Evolutionary conservation across 2,329 filamentous ascomycete species (phyloP).

Genomic region (Lachnellula subtilissima): DNA sequence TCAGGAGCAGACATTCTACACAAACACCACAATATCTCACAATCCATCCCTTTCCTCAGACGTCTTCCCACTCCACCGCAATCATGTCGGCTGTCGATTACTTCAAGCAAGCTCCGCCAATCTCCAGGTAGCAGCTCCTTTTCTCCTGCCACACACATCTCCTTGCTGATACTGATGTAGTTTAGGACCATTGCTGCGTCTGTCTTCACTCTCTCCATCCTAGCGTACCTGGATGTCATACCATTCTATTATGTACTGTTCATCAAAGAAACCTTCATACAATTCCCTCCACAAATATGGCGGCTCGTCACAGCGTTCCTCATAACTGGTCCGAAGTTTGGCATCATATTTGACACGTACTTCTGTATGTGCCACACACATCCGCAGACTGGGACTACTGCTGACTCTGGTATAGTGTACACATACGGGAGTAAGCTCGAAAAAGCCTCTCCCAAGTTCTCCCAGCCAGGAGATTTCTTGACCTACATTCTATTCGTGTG

Average conservation of each 20-base stretch:
- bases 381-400: background rate
- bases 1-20: background rate
- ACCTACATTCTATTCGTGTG: slow-evolving; percentile 61
- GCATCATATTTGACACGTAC: slow-evolving; percentile 64
- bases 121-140: slow-evolving; percentile 49
- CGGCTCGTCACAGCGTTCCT: slow-evolving; percentile 34
- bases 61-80: background rate
- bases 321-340: slow-evolving; percentile 30
- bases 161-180: slow-evolving; percentile 42
- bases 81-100: slow-evolving; percentile 47
- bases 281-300: slow-evolving; percentile 41
- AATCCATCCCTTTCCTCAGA: slow-evolving; percentile 7
- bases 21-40: slow-evolving; percentile 5
- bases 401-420: slow-evolving; percentile 46
- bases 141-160: slow-evolving; percentile 7
- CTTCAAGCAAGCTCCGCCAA: slow-evolving; percentile 62
- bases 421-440: slow-evolving; percentile 62
- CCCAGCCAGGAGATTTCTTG: slow-evolving; percentile 60
- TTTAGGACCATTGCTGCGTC: slow-evolving; percentile 59
- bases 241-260: slow-evolving; percentile 47
- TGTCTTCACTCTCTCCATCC: slow-evolving; percentile 53
- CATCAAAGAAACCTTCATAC: slow-evolving; percentile 44
- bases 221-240: slow-evolving; percentile 52
- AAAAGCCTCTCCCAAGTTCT: slow-evolving; percentile 55
- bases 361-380: slow-evolving; percentile 44